These are phyloP conservation scores for Galeopsis tetrahit DNA, from an alignment of 257 asterid species.

Conservation along the genomic window DNA sequence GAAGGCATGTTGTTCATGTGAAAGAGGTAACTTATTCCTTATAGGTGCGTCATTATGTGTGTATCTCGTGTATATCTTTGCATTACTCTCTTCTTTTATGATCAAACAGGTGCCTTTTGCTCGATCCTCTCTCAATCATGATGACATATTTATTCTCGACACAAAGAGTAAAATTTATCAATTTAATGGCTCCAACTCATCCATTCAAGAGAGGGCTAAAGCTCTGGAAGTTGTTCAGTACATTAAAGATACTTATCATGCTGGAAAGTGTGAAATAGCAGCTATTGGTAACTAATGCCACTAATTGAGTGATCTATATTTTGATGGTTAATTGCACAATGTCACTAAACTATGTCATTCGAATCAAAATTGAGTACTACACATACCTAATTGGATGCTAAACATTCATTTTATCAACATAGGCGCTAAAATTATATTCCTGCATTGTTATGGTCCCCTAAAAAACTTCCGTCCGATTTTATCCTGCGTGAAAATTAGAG, in stretches of 20 bases:
- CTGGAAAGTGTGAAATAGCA: constrained; percentile 97
- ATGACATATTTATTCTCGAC: constrained; percentile 94
- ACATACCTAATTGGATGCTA: not conserved
- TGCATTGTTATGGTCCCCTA: not conserved
- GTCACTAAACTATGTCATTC: not conserved
- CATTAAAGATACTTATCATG: constrained; percentile 91
- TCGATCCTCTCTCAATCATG: constrained; percentile 96
- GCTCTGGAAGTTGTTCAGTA: constrained; percentile 98
- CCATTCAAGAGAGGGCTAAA: constrained; percentile 99
- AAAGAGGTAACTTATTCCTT: constrained; percentile 73
- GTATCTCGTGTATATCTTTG: constrained; percentile 19
- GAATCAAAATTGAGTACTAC: not conserved
- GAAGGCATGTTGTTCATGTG: constrained; percentile 95
- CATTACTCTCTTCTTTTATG: constrained; percentile 33
- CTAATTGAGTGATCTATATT: constrained; percentile 29
- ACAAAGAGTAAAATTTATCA: constrained; percentile 89
- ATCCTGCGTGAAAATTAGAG: not conserved
- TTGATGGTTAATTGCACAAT: constrained; percentile 21
- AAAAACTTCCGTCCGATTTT: not conserved
- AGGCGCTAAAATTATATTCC: not conserved
- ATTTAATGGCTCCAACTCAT: constrained; percentile 95
- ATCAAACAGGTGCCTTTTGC: constrained; percentile 81
- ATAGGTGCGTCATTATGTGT: constrained; percentile 18
- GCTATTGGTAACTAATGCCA: constrained; percentile 70
- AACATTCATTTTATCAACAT: not conserved